phyloP scores from a whole-genome alignment of 495 filamentous ascomycete genomes.

The Xylaria sp. region DNA sequence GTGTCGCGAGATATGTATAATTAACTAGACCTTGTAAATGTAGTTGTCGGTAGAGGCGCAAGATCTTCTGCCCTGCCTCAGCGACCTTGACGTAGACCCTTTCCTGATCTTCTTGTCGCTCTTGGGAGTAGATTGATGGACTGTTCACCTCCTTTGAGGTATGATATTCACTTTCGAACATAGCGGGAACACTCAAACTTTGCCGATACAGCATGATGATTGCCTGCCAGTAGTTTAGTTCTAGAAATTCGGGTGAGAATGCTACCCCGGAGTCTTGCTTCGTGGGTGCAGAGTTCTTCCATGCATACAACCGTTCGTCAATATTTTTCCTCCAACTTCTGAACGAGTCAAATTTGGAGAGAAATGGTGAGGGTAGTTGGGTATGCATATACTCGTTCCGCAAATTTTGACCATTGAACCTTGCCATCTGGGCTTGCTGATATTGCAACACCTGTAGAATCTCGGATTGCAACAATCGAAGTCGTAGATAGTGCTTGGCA shows the following conservation, averaged over 20 bases:
- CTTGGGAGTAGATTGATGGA: conserved; percentile 53
- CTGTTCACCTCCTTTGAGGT: conserved; percentile 65
- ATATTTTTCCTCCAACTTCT: conserved; percentile 88
- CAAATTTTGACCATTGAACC: conserved; percentile 61
- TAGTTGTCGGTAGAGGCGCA: conserved; percentile 88
- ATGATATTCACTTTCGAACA: conserved; percentile 79
- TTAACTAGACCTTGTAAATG: conserved; percentile 90
- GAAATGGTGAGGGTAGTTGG: conserved; percentile 81
- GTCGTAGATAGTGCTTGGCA: conserved; percentile 87
- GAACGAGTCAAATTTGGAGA: conserved; percentile 83
- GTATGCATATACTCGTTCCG: conserved; percentile 77
- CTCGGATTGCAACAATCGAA: conserved; percentile 92
- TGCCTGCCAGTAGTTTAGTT: conserved; percentile 98
- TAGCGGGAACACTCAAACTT: conserved; percentile 83
- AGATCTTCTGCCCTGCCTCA: conserved; percentile 90
- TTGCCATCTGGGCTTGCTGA: conserved; percentile 75
- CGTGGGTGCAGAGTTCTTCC: conserved; percentile 82
- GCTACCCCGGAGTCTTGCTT: conserved; percentile 81
- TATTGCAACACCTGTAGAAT: conserved; percentile 93
- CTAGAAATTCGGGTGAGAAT: conserved; percentile 85
- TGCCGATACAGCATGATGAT: conserved; percentile 96
- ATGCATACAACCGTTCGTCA: conserved; percentile 81
- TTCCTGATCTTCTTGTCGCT: conserved; percentile 82
- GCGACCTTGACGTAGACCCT: conserved; percentile 91
- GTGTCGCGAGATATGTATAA: conserved; percentile 95